Evolutionary conservation across 768 basidiomycete genomes (phyloP), one percentile per base, ranked within the genome.

Genomic region (Suillus subaureus): DNA sequence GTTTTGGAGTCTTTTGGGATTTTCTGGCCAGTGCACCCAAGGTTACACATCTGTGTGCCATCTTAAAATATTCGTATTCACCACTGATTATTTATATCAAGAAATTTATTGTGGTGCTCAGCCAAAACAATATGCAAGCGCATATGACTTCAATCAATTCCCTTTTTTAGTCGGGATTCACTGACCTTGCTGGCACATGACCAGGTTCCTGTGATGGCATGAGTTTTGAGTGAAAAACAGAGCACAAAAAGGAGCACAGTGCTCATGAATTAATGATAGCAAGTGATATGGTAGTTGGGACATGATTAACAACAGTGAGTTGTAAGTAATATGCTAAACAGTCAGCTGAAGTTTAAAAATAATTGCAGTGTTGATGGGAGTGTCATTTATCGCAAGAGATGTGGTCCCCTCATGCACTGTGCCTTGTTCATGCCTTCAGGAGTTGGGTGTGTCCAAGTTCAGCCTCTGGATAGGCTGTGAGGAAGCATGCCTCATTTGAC

Each of bases 381-480:
- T 11, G 9, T 9, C 35, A 37, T 37, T 37, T 37, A 11, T 37
- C 12, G 35, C 2, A 12, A 37, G 26, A 28, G 15, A 51, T 28
- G 26, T 15, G 15, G 4, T 51, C 13, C 15, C 26, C 49, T 6
- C 15, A 6, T 23, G 45, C 45, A 47, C n/a, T 4, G 12, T 15
- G 49, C 49, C 49, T 51, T 4, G 26, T 51, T 51, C 8, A 51
- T 9, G 49, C 26, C 49, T 15, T 28, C 5, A 61, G 40, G 4
- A 61, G 8, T 15, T 39, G 39, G 0, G 21, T 40, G 58, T 61
- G 58, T 2, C 58, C 60, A 1, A 15, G 12, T 11, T 61, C 40
- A 11, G 40, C 43, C 39, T 61, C 60, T 26, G 60, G 60, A 45
- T 61, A 61, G 7, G 60, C 60, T 21, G 23, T 2, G 12, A 61